Percentiles rank a stretch among this genome's conserved stretches.
Conservation (phyloP, 768 basidiomycete genomes). For the Gymnopilus dilepis region DNA sequence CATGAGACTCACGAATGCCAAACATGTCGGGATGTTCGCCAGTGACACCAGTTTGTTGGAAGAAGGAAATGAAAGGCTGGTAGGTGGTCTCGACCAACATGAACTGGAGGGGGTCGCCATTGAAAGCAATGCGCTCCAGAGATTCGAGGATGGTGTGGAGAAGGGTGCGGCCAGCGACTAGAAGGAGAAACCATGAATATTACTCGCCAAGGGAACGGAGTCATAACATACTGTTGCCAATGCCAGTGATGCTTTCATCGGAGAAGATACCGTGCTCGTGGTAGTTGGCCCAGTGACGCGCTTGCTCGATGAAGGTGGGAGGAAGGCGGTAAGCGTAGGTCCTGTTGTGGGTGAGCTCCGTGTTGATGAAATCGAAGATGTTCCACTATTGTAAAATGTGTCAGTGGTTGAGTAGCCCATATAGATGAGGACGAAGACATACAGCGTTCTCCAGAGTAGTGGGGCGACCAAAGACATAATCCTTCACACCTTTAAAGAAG, state of each 20-base stretch:
- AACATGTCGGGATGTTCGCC: constrained; percentile 61
- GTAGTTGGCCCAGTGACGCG: constrained; percentile 76
- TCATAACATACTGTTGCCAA: constrained; percentile 77
- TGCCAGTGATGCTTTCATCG: constrained; percentile 58
- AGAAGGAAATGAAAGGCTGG: constrained; percentile 90
- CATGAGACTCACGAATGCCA: constrained; percentile 62
- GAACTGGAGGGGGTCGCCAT: constrained; percentile 80
- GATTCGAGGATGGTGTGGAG: constrained; percentile 73
- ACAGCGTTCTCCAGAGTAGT: constrained; percentile 73
- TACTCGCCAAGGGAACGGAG: background rate
- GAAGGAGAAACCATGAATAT: background rate
- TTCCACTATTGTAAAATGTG: constrained; percentile 64
- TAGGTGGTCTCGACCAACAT: constrained; percentile 82
- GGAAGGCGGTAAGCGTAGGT: constrained; percentile 81
- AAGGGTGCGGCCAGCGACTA: constrained; percentile 85
- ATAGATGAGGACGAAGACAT: constrained; percentile 27
- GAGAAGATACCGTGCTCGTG: constrained; percentile 83
- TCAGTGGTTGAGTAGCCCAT: background rate
- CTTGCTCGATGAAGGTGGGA: constrained; percentile 78
- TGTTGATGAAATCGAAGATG: constrained; percentile 79
- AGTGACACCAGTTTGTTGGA: constrained; percentile 73
- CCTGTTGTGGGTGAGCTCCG: constrained; percentile 80
- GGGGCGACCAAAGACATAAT: constrained; percentile 74
- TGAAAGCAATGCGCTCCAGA: constrained; percentile 79
- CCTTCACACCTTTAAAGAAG: constrained; percentile 70